Percentiles rank a stretch among this genome's conserved stretches.
phyloP scores from a whole-genome alignment of 1,284 basidiomycete genomes.

The Gymnopus androsaceus region DNA sequence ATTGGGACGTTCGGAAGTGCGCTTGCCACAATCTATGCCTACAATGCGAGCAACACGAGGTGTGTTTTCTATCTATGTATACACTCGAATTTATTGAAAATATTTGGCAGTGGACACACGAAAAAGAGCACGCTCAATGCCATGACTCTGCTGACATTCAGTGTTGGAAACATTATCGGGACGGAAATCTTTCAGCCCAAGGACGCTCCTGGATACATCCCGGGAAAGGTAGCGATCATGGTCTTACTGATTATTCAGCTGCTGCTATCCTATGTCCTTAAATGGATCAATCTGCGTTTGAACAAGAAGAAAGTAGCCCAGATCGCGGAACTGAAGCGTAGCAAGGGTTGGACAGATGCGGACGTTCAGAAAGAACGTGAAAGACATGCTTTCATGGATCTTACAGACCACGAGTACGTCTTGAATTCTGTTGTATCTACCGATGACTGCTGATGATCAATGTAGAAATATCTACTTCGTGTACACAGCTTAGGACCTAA shows the following conservation, averaged over 20 bases:
- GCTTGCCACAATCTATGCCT: conserved; percentile 56
- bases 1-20: conserved; percentile 61
- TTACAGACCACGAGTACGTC: conserved; percentile 59
- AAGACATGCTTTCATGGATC: conserved; percentile 60
- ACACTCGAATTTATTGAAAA: too few relatives aligned
- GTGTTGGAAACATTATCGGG: conserved; percentile 60
- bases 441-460: background rate
- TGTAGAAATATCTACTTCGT: conserved; percentile 47
- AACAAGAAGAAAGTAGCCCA: conserved; percentile 50
- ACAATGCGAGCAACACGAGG: conserved; percentile 50
- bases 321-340: conserved; percentile 46
- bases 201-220: conserved; percentile 63
- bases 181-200: conserved; percentile 65
- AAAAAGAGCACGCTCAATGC: conserved; percentile 71
- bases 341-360: conserved; percentile 56
- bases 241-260: conserved; percentile 57
- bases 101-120: conserved; percentile 66
- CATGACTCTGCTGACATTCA: conserved; percentile 59
- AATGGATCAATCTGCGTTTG: conserved; percentile 57
- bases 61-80: too few relatives aligned
- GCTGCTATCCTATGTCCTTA: conserved; percentile 49
- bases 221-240: conserved; percentile 65
- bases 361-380: conserved; percentile 59
- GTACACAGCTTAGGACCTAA: conserved; percentile 41
- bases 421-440: background rate